Percentiles rank a stretch among this genome's conserved stretches.
phyloP scores from a whole-genome alignment of 169 alveolate species.

The Plasmodium falciparum region DNA sequence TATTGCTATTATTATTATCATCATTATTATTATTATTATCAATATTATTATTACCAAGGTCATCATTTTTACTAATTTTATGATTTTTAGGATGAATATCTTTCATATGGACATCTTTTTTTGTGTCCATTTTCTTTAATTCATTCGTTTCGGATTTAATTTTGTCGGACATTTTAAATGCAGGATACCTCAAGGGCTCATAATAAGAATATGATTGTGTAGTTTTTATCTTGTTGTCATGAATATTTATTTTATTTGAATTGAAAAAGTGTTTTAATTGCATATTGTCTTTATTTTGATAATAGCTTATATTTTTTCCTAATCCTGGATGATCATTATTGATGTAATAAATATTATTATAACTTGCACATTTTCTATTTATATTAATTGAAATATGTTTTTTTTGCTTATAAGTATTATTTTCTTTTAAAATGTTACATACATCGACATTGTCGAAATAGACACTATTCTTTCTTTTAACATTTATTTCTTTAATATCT shows the following conservation, averaged over 20 bases:
- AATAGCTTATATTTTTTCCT: background rate
- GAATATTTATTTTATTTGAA: background rate
- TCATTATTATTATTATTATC: too few relatives aligned
- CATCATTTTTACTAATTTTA: too few relatives aligned
- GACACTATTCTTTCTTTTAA: slow-evolving; percentile 15
- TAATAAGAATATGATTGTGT: slow-evolving; percentile 14
- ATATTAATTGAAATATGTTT: background rate
- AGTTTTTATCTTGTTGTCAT: background rate
- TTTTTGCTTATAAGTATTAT: background rate
- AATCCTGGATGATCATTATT: slow-evolving; percentile 1
- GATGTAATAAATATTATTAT: background rate
- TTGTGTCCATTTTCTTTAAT: background rate
- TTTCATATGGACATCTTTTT: too few relatives aligned
- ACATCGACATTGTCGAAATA: background rate
- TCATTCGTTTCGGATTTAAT: background rate
- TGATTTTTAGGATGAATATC: too few relatives aligned
- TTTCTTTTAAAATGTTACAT: slow-evolving; percentile 19
- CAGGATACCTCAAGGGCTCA: slow-evolving; percentile 61
- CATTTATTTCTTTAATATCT: slow-evolving; percentile 14
- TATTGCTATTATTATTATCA: too few relatives aligned
- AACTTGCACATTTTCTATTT: background rate
- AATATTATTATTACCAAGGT: too few relatives aligned
- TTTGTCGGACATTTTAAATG: slow-evolving; percentile 45
- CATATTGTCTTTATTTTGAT: background rate
- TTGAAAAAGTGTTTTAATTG: background rate